Evolutionary conservation across 257 asterid species (phyloP).

Genomic region (Nyctanthes arbortristis): DNA sequence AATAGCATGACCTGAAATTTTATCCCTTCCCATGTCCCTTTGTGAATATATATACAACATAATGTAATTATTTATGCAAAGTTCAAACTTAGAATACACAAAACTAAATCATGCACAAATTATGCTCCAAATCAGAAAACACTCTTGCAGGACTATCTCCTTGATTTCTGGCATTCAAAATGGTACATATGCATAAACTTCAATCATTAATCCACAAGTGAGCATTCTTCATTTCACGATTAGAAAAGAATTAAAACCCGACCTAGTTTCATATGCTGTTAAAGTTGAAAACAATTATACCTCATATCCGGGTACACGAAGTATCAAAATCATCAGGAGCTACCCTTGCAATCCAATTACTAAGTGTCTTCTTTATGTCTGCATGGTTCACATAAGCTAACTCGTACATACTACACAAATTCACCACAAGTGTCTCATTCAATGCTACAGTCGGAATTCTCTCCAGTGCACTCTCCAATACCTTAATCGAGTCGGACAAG

Average conservation of each 20-base stretch:
- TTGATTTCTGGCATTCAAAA: no score
- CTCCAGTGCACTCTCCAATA: conserved; percentile 91
- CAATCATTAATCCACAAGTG: background rate
- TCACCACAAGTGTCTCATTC: conserved; percentile 89
- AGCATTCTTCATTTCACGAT: conserved; percentile 12
- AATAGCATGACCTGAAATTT: no score
- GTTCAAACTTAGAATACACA: no score
- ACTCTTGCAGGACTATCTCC: no score
- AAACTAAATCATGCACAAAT: no score
- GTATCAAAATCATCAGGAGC: conserved; percentile 98
- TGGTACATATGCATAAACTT: no score
- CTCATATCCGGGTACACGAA: conserved; percentile 82
- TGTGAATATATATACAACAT: no score
- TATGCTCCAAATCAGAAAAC: no score
- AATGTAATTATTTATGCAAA: no score
- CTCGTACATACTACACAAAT: conserved; percentile 97
- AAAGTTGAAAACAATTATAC: conserved; percentile 27
- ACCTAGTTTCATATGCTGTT: conserved; percentile 21
- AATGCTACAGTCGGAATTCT: conserved; percentile 85
- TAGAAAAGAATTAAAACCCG: conserved; percentile 24
- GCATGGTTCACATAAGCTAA: conserved; percentile 89
- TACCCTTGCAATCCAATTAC: conserved; percentile 93
- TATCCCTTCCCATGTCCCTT: no score
- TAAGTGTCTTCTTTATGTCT: conserved; percentile 83
- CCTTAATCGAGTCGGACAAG: conserved; percentile 88